Percentiles rank a stretch among this genome's conserved stretches.
phyloP scores from a whole-genome alignment of 2,329 filamentous ascomycete species.

The Exserohilum turcica region DNA sequence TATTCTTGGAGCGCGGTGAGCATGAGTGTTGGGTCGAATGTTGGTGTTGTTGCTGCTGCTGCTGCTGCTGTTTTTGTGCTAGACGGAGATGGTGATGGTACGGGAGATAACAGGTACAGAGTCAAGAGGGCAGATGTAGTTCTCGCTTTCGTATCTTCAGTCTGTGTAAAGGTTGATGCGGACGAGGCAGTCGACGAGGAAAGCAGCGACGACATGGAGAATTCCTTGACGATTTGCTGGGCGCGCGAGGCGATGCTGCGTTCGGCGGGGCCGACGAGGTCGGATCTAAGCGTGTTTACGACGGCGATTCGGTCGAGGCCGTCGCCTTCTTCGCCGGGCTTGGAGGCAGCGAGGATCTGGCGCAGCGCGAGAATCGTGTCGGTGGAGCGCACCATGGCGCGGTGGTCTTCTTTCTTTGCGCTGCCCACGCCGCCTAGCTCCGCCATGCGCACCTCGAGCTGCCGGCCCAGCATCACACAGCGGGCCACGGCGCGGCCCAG shows the following conservation, averaged over 20 bases:
- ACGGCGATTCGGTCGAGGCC: slow-evolving; percentile 76
- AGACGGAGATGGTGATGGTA: slow-evolving; percentile 49
- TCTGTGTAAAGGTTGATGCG: slow-evolving; percentile 60
- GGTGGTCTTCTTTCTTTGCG: slow-evolving; percentile 70
- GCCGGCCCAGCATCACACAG: slow-evolving; percentile 79
- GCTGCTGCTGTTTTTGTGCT: neutral
- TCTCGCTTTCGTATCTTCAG: slow-evolving; percentile 75
- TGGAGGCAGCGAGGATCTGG: slow-evolving; percentile 71
- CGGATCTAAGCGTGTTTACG: slow-evolving; percentile 71
- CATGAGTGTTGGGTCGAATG: slow-evolving; percentile 71
- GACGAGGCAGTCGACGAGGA: slow-evolving; percentile 42
- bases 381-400: slow-evolving; percentile 79
- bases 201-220: slow-evolving; percentile 69
- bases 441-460: slow-evolving; percentile 82
- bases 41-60: slow-evolving; percentile 53
- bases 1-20: slow-evolving; percentile 80
- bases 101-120: slow-evolving; percentile 81
- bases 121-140: slow-evolving; percentile 75
- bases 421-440: slow-evolving; percentile 64
- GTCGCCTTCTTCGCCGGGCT: slow-evolving; percentile 73
- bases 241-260: slow-evolving; percentile 72
- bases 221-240: slow-evolving; percentile 81
- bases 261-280: slow-evolving; percentile 74
- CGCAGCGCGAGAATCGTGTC: slow-evolving; percentile 78
- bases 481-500: slow-evolving; percentile 77